Evolutionary conservation across 179 eudicot genomes (phyloP).

Genomic region (Nepenthes alata): DNA sequence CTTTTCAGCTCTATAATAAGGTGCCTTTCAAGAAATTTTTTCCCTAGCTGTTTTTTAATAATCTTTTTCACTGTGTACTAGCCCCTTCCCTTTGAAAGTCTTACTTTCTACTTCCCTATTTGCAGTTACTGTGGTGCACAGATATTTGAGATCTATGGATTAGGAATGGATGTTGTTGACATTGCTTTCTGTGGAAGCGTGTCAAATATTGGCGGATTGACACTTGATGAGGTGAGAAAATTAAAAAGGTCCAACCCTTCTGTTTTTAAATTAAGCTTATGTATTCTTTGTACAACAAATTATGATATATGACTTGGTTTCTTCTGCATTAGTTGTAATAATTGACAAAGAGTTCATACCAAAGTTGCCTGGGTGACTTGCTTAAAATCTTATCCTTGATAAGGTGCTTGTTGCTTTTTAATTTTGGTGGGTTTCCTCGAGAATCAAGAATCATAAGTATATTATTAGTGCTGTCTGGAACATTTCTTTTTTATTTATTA

Average conservation of each 20-base stretch:
- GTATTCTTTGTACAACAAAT: no score
- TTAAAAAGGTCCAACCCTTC: not conserved
- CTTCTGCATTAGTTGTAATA: no score
- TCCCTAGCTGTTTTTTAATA: constrained; percentile 5
- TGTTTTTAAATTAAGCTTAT: no score
- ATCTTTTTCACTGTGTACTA: not conserved
- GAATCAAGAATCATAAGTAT: no score
- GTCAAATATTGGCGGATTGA: constrained; percentile 85
- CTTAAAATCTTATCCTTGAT: no score
- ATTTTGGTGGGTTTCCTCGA: no score
- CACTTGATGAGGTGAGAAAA: constrained; percentile 80
- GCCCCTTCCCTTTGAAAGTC: constrained; percentile 3
- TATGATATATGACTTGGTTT: no score
- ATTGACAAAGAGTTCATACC: no score
- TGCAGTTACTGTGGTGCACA: constrained; percentile 97
- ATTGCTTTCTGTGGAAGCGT: constrained; percentile 83
- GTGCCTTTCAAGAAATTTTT: not conserved
- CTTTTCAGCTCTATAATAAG: not conserved
- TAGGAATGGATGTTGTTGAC: constrained; percentile 85
- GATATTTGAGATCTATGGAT: constrained; percentile 93
- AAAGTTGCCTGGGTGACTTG: no score
- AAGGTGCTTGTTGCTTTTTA: not conserved
- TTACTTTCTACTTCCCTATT: constrained; percentile 9
- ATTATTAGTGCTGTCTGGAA: no score
- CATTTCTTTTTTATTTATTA: no score